Evolutionary conservation across 192 early-diverging fungal species (phyloP).

Genomic region (Jimgerdemannia flammicorona): DNA sequence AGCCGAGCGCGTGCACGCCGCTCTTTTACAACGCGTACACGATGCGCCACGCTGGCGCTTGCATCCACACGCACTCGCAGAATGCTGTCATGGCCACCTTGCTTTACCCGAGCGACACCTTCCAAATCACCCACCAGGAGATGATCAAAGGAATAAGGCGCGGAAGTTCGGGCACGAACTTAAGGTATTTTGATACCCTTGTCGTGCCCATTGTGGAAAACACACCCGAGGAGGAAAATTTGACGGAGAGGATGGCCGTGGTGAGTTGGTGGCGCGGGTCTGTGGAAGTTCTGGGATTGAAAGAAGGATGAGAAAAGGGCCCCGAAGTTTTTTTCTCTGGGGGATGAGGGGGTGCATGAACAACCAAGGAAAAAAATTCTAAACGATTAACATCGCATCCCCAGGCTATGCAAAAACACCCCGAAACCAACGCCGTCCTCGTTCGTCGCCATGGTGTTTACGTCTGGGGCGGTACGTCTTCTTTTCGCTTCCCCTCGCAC

Average conservation of each 20-base stretch:
- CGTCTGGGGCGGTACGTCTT: slow-evolving; percentile 81
- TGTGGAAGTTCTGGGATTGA: too few relatives aligned
- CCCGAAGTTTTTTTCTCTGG: too few relatives aligned
- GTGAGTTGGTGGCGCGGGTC: slow-evolving; percentile 19
- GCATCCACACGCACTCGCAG: slow-evolving; percentile 97
- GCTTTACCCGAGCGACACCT: slow-evolving; percentile 67
- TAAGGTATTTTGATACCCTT: slow-evolving; percentile 77
- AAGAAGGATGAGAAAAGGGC: too few relatives aligned
- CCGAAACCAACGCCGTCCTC: slow-evolving; percentile 91
- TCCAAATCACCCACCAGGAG: slow-evolving; percentile 92
- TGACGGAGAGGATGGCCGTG: slow-evolving; percentile 81
- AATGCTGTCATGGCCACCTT: slow-evolving; percentile 92
- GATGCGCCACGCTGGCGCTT: slow-evolving; percentile 79
- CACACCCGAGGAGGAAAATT: slow-evolving; percentile 88
- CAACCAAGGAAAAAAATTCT: not conserved
- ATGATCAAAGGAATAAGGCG: slow-evolving; percentile 98
- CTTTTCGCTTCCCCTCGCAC: not conserved
- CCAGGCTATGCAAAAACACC: slow-evolving; percentile 81
- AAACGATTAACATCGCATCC: not conserved
- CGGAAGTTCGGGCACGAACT: slow-evolving; percentile 60
- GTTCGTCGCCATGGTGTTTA: slow-evolving; percentile 96
- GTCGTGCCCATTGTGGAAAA: slow-evolving; percentile 96
- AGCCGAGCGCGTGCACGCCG: slow-evolving; percentile 92
- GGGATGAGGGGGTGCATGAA: not conserved
- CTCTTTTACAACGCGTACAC: slow-evolving; percentile 93